Evolutionary conservation across 441 rosid species (phyloP), one percentile per base, ranked within the genome.

Genomic region (Populus hybrid): DNA sequence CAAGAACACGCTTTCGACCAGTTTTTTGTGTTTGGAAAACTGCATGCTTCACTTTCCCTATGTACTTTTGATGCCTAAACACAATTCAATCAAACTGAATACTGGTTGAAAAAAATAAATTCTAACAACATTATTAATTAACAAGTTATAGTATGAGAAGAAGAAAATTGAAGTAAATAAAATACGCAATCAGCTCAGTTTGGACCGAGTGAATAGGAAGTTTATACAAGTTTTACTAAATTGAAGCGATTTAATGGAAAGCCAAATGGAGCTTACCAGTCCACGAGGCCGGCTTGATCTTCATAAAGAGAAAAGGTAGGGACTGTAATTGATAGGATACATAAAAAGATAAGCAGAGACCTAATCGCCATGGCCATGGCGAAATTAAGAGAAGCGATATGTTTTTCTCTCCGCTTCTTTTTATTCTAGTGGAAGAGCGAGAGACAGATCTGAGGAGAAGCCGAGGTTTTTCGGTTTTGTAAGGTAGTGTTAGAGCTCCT

Each of bases 231-330:
- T 30, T 30, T 30, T 30, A 30, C 32, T 30, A 18, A 68, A 63
- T 46, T 24, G 38, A 76, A 57, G 23, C 32, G 64, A 68, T 74
- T 71, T 30, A 30, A 30, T 30, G 32, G 64, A 40, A 35, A 40
- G 32, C 4, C 32, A 30, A 30, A 30, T 30, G 34, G 63, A 68
- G 77, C 46, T 78, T 82, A 93, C 99, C 99, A 97, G 82, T 97
- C 99, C 91, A 88, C 85, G 86, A 97, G 97, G 73, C 99, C 99
- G 59, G 88, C 98, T 90, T 97, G 99, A 87, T 97, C 99, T 86
- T 93, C 99, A 77, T 86, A 97, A 63, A 97, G 94, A 42, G 98
- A 91, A 24, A 84, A 79, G 82, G 84, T 72, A 26, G 84, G 77
- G 72, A 73, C 70, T 14, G 85, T 72, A 36, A 86, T 78, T 28